Conservation (phyloP, 768 basidiomycete genomes). For the Kwoniella shandongensis region DNA sequence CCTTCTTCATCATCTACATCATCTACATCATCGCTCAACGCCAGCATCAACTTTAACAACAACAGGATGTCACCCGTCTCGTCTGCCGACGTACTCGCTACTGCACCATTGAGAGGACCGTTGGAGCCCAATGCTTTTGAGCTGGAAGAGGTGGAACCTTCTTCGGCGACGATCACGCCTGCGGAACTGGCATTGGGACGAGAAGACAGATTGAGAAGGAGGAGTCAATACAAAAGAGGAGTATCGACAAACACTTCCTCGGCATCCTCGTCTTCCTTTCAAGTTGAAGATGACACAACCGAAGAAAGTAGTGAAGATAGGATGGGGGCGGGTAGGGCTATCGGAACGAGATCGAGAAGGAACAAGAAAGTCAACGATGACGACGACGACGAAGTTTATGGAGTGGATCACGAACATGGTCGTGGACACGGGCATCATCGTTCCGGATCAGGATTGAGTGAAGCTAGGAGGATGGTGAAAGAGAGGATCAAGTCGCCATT, state of each 20-base stretch:
- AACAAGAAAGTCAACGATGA: background rate
- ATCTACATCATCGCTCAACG: background rate
- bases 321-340: background rate
- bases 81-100: too few relatives aligned
- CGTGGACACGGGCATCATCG: background rate
- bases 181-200: background rate
- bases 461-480: constrained; percentile 24
- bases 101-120: constrained; percentile 2
- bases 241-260: constrained; percentile 15
- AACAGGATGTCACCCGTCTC: too few relatives aligned
- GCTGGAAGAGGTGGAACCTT: constrained; percentile 2
- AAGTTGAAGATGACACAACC: too few relatives aligned
- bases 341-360: background rate
- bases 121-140: constrained; percentile 18
- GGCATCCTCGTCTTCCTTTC: too few relatives aligned
- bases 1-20: background rate
- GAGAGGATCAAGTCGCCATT: constrained; percentile 38
- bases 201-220: constrained; percentile 11
- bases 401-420: background rate
- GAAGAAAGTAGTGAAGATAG: background rate
- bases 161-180: background rate
- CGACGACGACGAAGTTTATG: background rate
- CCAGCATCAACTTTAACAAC: too few relatives aligned
- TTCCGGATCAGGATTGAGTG: constrained; percentile 5
- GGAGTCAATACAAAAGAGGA: constrained; percentile 6